These are phyloP conservation scores for Myriosclerotinia curreyana DNA, from an alignment of 2,329 filamentous ascomycete genomes.

Conservation along the genomic window DNA sequence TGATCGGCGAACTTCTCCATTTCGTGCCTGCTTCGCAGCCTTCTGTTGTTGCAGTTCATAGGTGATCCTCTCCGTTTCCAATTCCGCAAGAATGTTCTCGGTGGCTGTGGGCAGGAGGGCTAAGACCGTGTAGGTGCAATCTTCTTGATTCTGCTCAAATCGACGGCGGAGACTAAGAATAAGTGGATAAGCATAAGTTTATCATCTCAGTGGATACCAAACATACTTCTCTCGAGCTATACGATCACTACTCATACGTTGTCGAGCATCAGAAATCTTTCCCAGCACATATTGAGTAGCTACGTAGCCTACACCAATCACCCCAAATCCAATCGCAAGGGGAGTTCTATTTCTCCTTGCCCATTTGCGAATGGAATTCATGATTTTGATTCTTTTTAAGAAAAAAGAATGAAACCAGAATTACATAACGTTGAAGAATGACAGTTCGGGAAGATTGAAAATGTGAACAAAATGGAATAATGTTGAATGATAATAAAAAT, in stretches of 20 bases:
- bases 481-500: slow-evolving; percentile 10
- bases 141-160: slow-evolving; percentile 98
- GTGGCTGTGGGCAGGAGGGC: slow-evolving; percentile 89
- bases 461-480: slow-evolving; percentile 5
- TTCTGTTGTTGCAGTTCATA: slow-evolving; percentile 95
- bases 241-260: slow-evolving; percentile 94
- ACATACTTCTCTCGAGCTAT: slow-evolving; percentile 94
- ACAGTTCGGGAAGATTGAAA: neutral
- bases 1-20: slow-evolving; percentile 48
- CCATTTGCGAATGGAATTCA: slow-evolving; percentile 79
- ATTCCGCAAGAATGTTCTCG: slow-evolving; percentile 78
- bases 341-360: slow-evolving; percentile 86
- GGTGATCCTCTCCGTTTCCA: slow-evolving; percentile 90
- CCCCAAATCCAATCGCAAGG: slow-evolving; percentile 81
- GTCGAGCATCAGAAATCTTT: slow-evolving; percentile 88
- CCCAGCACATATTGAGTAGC: slow-evolving; percentile 88
- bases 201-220: neutral
- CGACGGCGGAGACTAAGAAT: slow-evolving; percentile 74
- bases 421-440: slow-evolving; percentile 28
- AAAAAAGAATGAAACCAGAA: slow-evolving; percentile 10
- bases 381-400: slow-evolving; percentile 38
- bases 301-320: slow-evolving; percentile 86
- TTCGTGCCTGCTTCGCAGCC: slow-evolving; percentile 63
- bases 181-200: slow-evolving; percentile 25
- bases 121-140: slow-evolving; percentile 97